Evolutionary conservation across 2,329 filamentous ascomycete genomes (phyloP).

Genomic region (Nothophoma quercina): DNA sequence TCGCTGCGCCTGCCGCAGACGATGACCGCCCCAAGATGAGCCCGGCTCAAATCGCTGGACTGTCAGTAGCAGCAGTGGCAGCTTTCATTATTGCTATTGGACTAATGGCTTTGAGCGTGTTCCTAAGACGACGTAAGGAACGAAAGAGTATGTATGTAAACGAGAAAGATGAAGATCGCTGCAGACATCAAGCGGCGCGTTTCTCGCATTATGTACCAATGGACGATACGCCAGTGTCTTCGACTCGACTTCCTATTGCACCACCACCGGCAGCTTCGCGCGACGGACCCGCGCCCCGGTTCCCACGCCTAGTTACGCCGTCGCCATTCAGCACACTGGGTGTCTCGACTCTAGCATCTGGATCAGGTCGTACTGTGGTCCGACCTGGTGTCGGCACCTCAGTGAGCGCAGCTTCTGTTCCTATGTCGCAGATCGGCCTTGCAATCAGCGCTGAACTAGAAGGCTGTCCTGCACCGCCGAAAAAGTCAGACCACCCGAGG

Average conservation of each 20-base stretch:
- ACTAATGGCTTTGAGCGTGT: constrained; percentile 48
- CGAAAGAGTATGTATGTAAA: constrained; percentile 31
- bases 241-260: constrained; percentile 25
- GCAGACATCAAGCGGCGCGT: constrained; percentile 28
- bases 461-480: constrained; percentile 28
- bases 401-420: constrained; percentile 29
- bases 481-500: constrained; percentile 14
- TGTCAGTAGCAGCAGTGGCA: constrained; percentile 48
- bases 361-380: constrained; percentile 25
- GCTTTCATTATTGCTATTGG: constrained; percentile 49
- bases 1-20: constrained; percentile 19
- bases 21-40: constrained; percentile 39
- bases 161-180: constrained; percentile 27
- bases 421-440: constrained; percentile 47
- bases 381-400: constrained; percentile 32
- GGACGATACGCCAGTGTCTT: constrained; percentile 15
- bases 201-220: constrained; percentile 33
- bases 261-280: constrained; percentile 21
- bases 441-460: constrained; percentile 49
- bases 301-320: constrained; percentile 9
- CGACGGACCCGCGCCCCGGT: constrained; percentile 7
- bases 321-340: constrained; percentile 18
- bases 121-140: constrained; percentile 45
- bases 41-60: constrained; percentile 49
- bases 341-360: neutral